Conservation (phyloP, 148 eudicot species). For the Silene conica region DNA sequence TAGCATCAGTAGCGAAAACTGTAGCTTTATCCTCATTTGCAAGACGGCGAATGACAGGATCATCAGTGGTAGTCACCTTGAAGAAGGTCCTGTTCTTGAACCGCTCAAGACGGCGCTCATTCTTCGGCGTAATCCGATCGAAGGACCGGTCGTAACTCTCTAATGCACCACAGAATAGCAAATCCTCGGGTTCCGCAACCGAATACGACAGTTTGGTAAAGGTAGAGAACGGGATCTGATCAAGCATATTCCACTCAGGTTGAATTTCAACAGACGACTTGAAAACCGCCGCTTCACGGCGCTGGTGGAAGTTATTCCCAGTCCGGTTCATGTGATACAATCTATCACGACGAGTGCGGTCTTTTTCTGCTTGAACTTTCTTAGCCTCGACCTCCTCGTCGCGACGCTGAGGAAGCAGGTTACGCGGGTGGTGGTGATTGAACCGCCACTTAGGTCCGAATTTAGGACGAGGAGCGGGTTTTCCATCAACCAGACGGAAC, state of each 20-base stretch:
- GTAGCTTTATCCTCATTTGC: constrained; percentile 96
- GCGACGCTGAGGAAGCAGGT: constrained; percentile 62
- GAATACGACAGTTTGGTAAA: constrained; percentile 65
- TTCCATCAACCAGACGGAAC: constrained; percentile 83
- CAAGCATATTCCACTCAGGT: constrained; percentile 98
- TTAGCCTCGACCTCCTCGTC: constrained; percentile 87
- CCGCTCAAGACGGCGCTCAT: constrained; percentile 61
- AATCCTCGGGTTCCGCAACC: constrained; percentile 83
- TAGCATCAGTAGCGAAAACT: constrained; percentile 81
- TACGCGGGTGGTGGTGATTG: constrained; percentile 47
- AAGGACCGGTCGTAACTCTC: constrained; percentile 62
- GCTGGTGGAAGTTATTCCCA: constrained; percentile 32
- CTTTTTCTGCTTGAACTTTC: constrained; percentile 84
- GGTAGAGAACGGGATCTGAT: constrained; percentile 87
- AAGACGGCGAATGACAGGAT: constrained; percentile 71
- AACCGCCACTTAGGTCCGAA: constrained; percentile 81
- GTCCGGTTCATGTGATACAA: constrained; percentile 56
- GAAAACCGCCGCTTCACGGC: constrained; percentile 78
- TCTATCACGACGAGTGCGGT: constrained; percentile 71
- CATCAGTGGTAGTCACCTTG: constrained; percentile 89
- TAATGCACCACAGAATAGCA: constrained; percentile 60
- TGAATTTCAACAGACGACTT: constrained; percentile 87
- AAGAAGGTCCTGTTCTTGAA: constrained; percentile 88
- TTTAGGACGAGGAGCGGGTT: constrained; percentile 62
- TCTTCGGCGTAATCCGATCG: constrained; percentile 74